These are phyloP conservation scores for Eragrostis tef DNA, from an alignment of 202 grass and related monocot species.

Conservation along the genomic window DNA sequence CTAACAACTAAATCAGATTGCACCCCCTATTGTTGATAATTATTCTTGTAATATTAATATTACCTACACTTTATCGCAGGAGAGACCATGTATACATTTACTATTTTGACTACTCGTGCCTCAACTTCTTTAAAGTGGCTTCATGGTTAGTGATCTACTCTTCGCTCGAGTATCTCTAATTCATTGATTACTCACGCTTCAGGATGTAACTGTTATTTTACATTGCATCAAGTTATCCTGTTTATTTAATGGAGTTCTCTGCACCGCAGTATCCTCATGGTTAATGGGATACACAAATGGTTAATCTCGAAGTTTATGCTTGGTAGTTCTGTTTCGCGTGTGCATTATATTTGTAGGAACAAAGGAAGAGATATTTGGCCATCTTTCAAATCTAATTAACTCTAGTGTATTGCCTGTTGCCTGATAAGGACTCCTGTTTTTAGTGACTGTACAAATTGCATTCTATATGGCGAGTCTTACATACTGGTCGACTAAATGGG, in stretches of 20 bases:
- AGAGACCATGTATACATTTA: slow-evolving; percentile 70
- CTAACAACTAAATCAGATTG: slow-evolving; percentile 18
- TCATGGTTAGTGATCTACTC: slow-evolving; percentile 60
- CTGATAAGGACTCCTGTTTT: slow-evolving; percentile 1
- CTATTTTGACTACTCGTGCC: slow-evolving; percentile 76
- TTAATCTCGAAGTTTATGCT: not conserved
- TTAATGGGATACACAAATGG: not conserved
- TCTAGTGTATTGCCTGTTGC: not conserved
- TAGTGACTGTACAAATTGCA: slow-evolving; percentile 4
- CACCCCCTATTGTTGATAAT: slow-evolving; percentile 10
- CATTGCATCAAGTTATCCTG: slow-evolving; percentile 34
- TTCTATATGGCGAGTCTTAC: not conserved
- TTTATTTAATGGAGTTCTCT: not conserved
- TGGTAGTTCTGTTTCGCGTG: not conserved
- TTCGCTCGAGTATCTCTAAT: slow-evolving; percentile 10
- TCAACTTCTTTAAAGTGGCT: slow-evolving; percentile 78
- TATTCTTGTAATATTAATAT: slow-evolving; percentile 5
- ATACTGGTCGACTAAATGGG: slow-evolving; percentile 1
- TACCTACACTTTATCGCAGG: slow-evolving; percentile 54
- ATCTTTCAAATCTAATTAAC: slow-evolving; percentile 10
- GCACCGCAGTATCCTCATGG: not conserved
- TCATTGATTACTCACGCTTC: slow-evolving; percentile 46
- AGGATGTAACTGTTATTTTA: slow-evolving; percentile 39
- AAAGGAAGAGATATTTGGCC: not conserved
- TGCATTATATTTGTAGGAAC: not conserved